Evolutionary conservation across 1,284 basidiomycete species (phyloP), one percentile per base, ranked within the genome.

Genomic region (Chalciporus sp.): DNA sequence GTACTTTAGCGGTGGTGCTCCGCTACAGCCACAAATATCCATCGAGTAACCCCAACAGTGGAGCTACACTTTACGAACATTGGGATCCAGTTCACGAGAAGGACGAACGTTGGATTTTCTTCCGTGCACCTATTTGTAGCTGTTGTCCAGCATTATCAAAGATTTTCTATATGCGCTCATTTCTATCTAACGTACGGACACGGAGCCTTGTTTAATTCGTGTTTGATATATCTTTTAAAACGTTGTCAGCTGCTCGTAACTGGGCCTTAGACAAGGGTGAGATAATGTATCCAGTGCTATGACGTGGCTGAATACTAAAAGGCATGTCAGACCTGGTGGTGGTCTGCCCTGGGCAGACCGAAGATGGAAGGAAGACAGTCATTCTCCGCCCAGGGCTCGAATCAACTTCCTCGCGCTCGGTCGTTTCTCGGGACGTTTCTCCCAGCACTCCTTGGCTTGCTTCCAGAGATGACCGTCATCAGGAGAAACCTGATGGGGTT

Each of bases 21-120:
- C 68, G 17, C 69, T 80, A 37, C 73, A 71, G 52, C 74, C 67
- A 56, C 72, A 81, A 40, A 76, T 78, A 61, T 81, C 82, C 17
- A 83, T 79, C 51, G 79, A 83, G 67, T 83, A 60, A 74, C 57
- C 12, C 1, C 23, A 46, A 33, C 29, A 47, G 20, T 31, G 20
- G 47, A 53, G 17, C 29, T 28, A 39, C 47, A 28, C 27, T 19
- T 47, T 45, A 53, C 10, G 52, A 55, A 47, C 37, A 11, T 54
- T 52, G 46, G 49, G 57, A 51, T 47, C 44, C 50, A 29, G 16
- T 28, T 47, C 43, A 49, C 20, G 44, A 53, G 45, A 19, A 29
- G 20, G 47, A 53, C 23, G 45, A 23, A 49, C 27, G 37, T 31
- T 53, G 40, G 16, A 27, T 27, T 47, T 16, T 20, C 29, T 52